Percentiles rank a stretch among this genome's conserved stretches.
These are phyloP conservation scores for Sclerotinia trifoliorum DNA, from an alignment of 2,329 filamentous ascomycete species.

Conservation along the genomic window DNA sequence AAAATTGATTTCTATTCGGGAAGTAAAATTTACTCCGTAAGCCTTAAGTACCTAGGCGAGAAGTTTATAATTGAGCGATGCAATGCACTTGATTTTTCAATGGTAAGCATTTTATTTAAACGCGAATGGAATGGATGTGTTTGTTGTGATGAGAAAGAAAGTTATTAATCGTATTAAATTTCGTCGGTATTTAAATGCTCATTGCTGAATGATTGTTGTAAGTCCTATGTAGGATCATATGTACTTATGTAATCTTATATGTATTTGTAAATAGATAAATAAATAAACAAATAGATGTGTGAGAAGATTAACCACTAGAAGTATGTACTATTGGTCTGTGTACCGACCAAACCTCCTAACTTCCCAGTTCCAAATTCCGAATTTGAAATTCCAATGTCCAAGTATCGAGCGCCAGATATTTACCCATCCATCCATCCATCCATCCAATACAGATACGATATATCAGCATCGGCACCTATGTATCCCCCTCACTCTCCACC, in stretches of 20 bases:
- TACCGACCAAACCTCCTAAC: not conserved
- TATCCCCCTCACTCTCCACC: not conserved
- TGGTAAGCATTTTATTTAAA: too few relatives aligned
- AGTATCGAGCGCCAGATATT: not conserved
- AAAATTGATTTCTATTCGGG: too few relatives aligned
- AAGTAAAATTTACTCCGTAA: not conserved
- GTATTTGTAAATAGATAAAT: not conserved
- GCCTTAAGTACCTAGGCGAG: not conserved
- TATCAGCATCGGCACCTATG: too few relatives aligned
- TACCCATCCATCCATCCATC: not conserved
- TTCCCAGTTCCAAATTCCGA: not conserved
- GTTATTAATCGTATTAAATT: not conserved
- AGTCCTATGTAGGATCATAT: too few relatives aligned
- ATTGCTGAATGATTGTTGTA: not conserved
- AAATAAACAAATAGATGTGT: too few relatives aligned
- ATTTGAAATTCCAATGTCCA: not conserved
- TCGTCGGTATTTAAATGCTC: not conserved
- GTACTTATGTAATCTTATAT: not conserved
- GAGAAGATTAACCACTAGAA: not conserved
- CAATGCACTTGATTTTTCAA: not conserved
- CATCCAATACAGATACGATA: not conserved
- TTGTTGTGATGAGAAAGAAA: too few relatives aligned
- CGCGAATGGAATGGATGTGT: too few relatives aligned
- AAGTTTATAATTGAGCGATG: not conserved
- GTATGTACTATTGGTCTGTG: not conserved